Percentiles rank a stretch among this genome's conserved stretches.
Conservation (phyloP, 2,329 filamentous ascomycete species). For the Aspergillus unguis region DNA sequence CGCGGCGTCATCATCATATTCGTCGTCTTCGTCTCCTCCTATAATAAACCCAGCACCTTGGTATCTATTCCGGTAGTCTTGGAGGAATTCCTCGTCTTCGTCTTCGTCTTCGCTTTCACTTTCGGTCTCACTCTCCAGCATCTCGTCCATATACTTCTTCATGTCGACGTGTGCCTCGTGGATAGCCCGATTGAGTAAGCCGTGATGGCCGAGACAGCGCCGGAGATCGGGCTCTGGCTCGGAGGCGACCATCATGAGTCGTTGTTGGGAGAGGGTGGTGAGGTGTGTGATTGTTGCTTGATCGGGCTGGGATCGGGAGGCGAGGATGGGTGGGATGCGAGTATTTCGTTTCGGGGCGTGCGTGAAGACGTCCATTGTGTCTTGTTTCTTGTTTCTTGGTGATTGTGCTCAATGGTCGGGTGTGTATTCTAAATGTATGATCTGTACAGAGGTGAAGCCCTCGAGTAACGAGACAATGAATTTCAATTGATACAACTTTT, state of each 20-base stretch:
- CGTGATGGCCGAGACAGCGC: constrained; percentile 23
- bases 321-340: constrained; percentile 17
- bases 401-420: not conserved
- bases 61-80: not conserved
- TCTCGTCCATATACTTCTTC: constrained; percentile 11
- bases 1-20: not conserved
- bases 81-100: not conserved
- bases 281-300: constrained; percentile 5
- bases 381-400: no score
- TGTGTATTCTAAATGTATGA: not conserved
- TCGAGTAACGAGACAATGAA: no score
- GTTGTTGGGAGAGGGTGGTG: constrained; percentile 18
- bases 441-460: no score
- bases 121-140: constrained; percentile 11
- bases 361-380: constrained; percentile 2
- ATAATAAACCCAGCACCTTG: not conserved
- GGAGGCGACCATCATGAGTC: constrained; percentile 16
- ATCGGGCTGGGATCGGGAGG: constrained; percentile 6
- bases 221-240: constrained; percentile 22
- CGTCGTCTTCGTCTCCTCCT: not conserved
- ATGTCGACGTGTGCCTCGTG: constrained; percentile 16
- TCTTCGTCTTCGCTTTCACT: constrained; percentile 10
- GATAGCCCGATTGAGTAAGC: constrained; percentile 18
- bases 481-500: no score
- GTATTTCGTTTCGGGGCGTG: constrained; percentile 14